These are phyloP conservation scores for Neurospora discreta DNA, from an alignment of 495 filamentous ascomycete species.

Conservation along the genomic window DNA sequence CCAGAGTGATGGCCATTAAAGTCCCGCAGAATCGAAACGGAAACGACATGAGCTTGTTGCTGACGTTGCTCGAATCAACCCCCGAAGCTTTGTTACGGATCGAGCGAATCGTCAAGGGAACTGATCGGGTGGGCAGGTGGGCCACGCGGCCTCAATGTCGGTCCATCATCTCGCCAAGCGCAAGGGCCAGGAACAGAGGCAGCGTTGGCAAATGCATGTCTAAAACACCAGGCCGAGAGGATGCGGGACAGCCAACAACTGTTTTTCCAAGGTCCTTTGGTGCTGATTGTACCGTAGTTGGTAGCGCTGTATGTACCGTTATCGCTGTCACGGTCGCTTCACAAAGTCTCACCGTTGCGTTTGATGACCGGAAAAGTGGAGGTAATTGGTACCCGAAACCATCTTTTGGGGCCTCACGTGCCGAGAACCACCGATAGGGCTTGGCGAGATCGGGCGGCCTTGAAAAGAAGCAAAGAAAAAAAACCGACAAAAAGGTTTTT, in stretches of 20 bases:
- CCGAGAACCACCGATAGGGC: not conserved
- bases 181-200: not conserved
- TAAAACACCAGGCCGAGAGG: not conserved
- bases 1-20: not conserved
- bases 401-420: constrained; percentile 2
- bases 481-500: not conserved
- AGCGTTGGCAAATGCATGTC: not conserved
- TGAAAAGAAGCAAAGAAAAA: not conserved
- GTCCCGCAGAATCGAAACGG: not conserved
- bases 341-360: not conserved
- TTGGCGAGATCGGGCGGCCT: not conserved
- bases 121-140: not conserved
- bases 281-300: not conserved
- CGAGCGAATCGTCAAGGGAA: not conserved
- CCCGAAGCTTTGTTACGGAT: not conserved
- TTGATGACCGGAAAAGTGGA: not conserved
- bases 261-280: not conserved
- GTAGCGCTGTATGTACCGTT: not conserved
- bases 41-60: constrained; percentile 3
- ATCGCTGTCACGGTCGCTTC: not conserved
- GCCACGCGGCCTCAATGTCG: not conserved
- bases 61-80: constrained; percentile 4
- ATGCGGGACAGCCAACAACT: not conserved
- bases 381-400: constrained; percentile 2
- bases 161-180: not conserved